Percentiles rank a stretch among this genome's conserved stretches.
These are phyloP conservation scores for Hyphodiscus hymeniophilus DNA, from an alignment of 495 filamentous ascomycete species.

Conservation along the genomic window DNA sequence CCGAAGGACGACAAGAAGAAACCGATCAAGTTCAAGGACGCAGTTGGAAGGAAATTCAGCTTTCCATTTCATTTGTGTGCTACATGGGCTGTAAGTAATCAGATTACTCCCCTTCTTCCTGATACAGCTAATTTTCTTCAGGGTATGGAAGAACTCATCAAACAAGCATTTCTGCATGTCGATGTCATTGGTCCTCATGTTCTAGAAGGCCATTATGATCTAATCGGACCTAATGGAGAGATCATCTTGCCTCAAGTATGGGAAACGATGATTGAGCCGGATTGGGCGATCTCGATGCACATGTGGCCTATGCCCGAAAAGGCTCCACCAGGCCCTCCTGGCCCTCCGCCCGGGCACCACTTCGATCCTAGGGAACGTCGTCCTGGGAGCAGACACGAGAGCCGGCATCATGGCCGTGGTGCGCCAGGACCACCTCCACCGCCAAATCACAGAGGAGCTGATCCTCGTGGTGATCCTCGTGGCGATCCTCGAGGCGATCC, in stretches of 20 bases:
- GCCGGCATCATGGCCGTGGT: background rate
- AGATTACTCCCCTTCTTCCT: background rate
- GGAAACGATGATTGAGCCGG: slow-evolving; percentile 43
- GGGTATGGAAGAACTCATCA: slow-evolving; percentile 47
- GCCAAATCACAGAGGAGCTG: slow-evolving; percentile 1
- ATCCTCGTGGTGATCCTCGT: background rate
- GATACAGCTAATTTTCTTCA: slow-evolving; percentile 17
- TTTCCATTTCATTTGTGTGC: slow-evolving; percentile 60
- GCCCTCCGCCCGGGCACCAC: slow-evolving; percentile 6
- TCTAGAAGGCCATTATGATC: slow-evolving; percentile 39
- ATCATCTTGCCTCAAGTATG: slow-evolving; percentile 44
- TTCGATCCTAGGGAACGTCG: slow-evolving; percentile 2
- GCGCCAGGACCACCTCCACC: slow-evolving; percentile 3
- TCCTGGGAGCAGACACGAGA: slow-evolving; percentile 5
- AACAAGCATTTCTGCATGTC: slow-evolving; percentile 39
- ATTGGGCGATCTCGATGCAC: slow-evolving; percentile 76
- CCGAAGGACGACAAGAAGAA: slow-evolving; percentile 45
- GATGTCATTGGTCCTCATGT: slow-evolving; percentile 39
- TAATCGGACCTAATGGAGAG: slow-evolving; percentile 35
- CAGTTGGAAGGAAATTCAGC: slow-evolving; percentile 54
- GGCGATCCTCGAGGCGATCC: background rate
- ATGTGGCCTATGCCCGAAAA: slow-evolving; percentile 70
- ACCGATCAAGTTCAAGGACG: slow-evolving; percentile 58
- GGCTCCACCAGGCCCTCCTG: background rate
- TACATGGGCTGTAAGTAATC: slow-evolving; percentile 49